Base-by-base conservation (phyloP, 345 rosid genomes). In the Noccaea caerulescens region DNA sequence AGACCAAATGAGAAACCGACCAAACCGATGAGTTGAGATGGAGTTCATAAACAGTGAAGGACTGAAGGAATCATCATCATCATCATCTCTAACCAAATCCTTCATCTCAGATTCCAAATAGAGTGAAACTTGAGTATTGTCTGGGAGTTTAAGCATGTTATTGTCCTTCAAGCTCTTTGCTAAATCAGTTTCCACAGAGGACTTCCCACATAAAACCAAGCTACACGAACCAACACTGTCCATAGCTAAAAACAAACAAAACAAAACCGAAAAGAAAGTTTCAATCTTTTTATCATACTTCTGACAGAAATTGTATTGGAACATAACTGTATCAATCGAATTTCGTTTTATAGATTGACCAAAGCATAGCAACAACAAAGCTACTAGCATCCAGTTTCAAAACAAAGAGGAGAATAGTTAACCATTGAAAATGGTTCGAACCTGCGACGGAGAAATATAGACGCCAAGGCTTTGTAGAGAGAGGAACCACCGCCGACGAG, bases 1-100 rank as follows among this genome's bases (percentile, higher is more conserved):
- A 52, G 95, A 91, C 96, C 96, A 93, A 72, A 91, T 80, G 43
- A 91, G 85, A 59, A 89, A 79, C 72, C 93, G 75, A 27, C 97
- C 98, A 20, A 88, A 93, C 57, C 68, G 90, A 77, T 50, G 23
- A 41, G 97, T 87, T 3, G 85, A 76, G 63, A 93, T 85, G 3
- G 82, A 79, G 50, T 80, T 82, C 79, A 87, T 75, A 76, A 80
- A 88, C 58, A 64, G 52, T n/a, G 82, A 79, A 5, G 62, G 44
- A 61, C 60, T 59, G 65, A 93, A 93, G 57, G 66, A 39, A 59
- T 57, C 76, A 38, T 72, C 80, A 20, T 72, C 80, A 20, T 3
- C 30, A 27, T 20, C 77, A 49, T 78, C 84, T 42, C 64, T 72
- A 2, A 57, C 20, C 16, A 55, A 66, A 61, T 61, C 36, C 37